Conservation (phyloP, 768 basidiomycete genomes). For the Lactifluus volemus region DNA sequence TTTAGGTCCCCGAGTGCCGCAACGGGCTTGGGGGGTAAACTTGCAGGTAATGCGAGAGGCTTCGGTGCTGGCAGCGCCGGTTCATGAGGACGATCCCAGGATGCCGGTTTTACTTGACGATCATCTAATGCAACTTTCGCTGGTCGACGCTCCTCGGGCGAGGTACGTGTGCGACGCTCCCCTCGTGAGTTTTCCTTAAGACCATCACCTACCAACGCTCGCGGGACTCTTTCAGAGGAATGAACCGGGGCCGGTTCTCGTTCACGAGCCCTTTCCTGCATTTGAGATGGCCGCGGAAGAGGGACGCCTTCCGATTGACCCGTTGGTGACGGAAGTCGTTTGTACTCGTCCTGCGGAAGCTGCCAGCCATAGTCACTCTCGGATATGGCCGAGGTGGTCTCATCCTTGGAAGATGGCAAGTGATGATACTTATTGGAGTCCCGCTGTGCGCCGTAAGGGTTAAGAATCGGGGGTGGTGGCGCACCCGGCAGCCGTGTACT, state of each 20-base stretch:
- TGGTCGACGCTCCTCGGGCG: neutral
- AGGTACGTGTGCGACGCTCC: neutral
- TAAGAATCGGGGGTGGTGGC: slow-evolving; percentile 9
- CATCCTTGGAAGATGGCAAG: neutral
- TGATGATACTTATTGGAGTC: neutral
- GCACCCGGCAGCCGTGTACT: slow-evolving; percentile 14
- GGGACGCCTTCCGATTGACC: neutral
- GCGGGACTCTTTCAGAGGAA: neutral
- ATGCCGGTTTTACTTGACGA: neutral
- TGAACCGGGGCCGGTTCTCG: neutral
- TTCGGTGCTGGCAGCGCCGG: neutral
- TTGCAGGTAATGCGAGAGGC: slow-evolving; percentile 6
- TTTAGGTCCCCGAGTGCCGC: slow-evolving; percentile 11
- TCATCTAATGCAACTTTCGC: neutral
- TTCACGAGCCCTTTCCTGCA: neutral
- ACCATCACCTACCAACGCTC: neutral
- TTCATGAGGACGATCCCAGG: slow-evolving; percentile 14
- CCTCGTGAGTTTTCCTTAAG: slow-evolving; percentile 2
- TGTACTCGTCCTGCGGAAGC: neutral
- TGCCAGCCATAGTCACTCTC: neutral
- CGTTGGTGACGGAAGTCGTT: neutral
- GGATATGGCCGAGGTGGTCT: neutral
- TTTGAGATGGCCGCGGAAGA: neutral
- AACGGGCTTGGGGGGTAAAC: slow-evolving; percentile 13
- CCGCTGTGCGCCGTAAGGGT: neutral